phyloP scores from a whole-genome alignment of 495 filamentous ascomycete species.

The Hypoxylon cercidicola region DNA sequence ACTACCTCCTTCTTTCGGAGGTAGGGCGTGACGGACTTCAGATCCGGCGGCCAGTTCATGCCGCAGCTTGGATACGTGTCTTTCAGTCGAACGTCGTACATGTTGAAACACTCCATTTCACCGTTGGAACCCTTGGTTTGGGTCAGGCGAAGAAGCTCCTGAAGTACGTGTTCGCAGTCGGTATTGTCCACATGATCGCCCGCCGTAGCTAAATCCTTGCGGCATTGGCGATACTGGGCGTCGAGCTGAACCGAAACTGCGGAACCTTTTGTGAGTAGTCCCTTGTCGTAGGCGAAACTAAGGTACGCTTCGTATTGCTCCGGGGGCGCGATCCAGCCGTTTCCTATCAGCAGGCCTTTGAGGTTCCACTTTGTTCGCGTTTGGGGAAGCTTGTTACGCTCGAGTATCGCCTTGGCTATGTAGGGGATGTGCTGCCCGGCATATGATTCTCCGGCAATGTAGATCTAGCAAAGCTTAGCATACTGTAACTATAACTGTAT shows the following conservation, averaged over 20 bases:
- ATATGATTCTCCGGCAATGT: conserved; percentile 94
- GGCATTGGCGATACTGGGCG: conserved; percentile 57
- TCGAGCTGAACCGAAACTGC: conserved; percentile 69
- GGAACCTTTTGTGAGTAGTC: conserved; percentile 73
- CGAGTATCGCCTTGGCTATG: conserved; percentile 86
- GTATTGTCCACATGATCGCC: conserved; percentile 71
- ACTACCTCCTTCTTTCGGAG: conserved; percentile 83
- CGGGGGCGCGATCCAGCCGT: conserved; percentile 91
- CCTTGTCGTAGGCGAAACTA: conserved; percentile 77
- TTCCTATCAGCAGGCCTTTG: conserved; percentile 91
- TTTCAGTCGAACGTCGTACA: conserved; percentile 90
- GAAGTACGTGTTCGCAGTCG: conserved; percentile 79
- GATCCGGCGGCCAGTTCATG: conserved; percentile 95
- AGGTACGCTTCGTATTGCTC: conserved; percentile 94
- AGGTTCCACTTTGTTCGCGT: conserved; percentile 75
- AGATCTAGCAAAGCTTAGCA: conserved; percentile 71
- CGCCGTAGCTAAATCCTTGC: conserved; percentile 72
- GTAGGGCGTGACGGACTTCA: conserved; percentile 80
- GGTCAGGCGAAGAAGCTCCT: conserved; percentile 71
- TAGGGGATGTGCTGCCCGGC: conserved; percentile 98
- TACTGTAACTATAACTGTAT: conserved; percentile 12
- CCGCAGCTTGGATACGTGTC: conserved; percentile 83
- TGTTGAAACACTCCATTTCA: conserved; percentile 75
- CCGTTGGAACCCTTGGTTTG: conserved; percentile 57
- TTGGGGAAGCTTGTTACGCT: conserved; percentile 71